Evolutionary conservation across 2,329 filamentous ascomycete species (phyloP), one percentile per base, ranked within the genome.

Genomic region (Cordyceps cicadae): DNA sequence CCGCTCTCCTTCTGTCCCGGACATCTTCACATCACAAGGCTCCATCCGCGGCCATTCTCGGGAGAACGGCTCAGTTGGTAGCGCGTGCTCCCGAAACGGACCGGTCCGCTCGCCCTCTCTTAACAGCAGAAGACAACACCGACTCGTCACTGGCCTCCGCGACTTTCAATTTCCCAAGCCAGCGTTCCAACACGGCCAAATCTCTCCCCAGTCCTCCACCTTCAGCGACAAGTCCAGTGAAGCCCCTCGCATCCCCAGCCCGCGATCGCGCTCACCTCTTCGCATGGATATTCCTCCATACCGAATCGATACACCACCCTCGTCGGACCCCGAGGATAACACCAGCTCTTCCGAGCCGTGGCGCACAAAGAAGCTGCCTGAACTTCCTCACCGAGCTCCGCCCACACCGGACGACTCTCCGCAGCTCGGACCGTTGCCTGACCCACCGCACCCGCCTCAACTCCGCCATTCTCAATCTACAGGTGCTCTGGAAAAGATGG

Each of bases 131-230:
- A 64, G 64, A 39, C 62, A 64, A 37, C 64, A 68, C 37, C 63
- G 62, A 0, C 62, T 72, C 43, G 60, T 71, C 14, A 66, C 69
- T 3, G 69, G 67, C 12, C 69, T 76, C 21, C 66, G 68, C 41
- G 73, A 73, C 24, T 75, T 74, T 62, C 67, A 74, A 50, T 76
- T 76, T 62, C 74, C 75, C 37, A 70, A 67, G 24, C 70, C 72
- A 11, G 71, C 72, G 5, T 70, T 65, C 19, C 66, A 65, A 39
- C 67, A 66, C 43, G 66, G 66, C 19, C 67, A 70, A 15, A 62
- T 62, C 26, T 68, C 68, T 19, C 62, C 70, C 21, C 58, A 57
- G 4, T 67, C 70, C 14, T 63, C 66, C 17, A 62, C 64, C 15
- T 67, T 65, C 37, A 63, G 62, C 51, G 59, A 63, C 17, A 66